These are phyloP conservation scores for Raffaelea ambrosiae DNA, from an alignment of 2,329 filamentous ascomycete species.

Conservation along the genomic window DNA sequence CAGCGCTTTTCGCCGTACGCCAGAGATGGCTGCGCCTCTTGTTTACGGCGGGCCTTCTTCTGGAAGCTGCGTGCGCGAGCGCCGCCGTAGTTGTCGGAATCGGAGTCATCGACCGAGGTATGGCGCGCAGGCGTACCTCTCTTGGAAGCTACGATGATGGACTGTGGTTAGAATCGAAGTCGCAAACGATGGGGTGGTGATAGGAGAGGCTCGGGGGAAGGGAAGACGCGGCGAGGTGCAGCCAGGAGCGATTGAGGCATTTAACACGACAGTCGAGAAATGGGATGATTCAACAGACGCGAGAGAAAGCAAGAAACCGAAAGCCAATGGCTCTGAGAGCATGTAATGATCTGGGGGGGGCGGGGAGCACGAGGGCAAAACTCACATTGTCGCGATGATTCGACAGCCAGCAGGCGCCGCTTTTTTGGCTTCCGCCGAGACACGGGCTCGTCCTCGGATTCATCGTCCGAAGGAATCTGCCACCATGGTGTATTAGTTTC, in stretches of 20 bases:
- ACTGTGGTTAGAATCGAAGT: too few relatives aligned
- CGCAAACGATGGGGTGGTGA: not conserved
- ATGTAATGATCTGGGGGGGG: not conserved
- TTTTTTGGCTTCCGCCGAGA: conserved; percentile 56
- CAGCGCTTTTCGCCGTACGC: conserved; percentile 77
- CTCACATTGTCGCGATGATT: conserved; percentile 13
- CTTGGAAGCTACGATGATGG: conserved; percentile 44
- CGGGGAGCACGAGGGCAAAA: not conserved
- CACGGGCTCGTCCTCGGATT: conserved; percentile 45
- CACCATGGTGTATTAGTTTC: conserved; percentile 3
- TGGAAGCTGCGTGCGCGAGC: conserved; percentile 58
- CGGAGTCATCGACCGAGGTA: conserved; percentile 51
- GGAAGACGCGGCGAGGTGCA: conserved; percentile 30
- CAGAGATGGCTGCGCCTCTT: conserved; percentile 58
- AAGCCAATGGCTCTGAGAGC: not conserved
- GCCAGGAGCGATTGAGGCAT: conserved; percentile 15
- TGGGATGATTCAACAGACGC: conserved; percentile 52
- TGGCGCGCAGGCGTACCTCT: conserved; percentile 46
- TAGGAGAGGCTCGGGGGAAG: conserved; percentile 35
- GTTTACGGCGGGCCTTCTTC: conserved; percentile 71
- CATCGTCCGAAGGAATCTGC: conserved; percentile 24
- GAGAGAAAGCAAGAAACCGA: conserved; percentile 30
- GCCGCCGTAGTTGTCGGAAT: conserved; percentile 72
- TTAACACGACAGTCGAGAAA: conserved; percentile 42
- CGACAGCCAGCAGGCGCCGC: conserved; percentile 41